Evolutionary conservation across 2,329 filamentous ascomycete species (phyloP), one percentile per base, ranked within the genome.

Genomic region (Aureobasidium sp.): DNA sequence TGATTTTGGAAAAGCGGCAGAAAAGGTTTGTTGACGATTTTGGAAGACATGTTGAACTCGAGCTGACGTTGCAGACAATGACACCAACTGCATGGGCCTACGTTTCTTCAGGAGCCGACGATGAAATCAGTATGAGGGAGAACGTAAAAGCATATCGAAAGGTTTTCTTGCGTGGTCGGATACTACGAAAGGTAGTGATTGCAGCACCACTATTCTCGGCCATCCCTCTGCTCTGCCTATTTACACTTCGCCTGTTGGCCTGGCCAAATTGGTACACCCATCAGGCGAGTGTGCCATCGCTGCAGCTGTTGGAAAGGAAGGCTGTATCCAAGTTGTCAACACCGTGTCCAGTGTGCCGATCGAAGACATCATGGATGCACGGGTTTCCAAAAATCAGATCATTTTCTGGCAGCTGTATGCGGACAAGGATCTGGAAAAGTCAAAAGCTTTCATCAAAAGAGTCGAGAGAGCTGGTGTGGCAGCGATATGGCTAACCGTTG

Each of bases 381-480:
- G 67, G 10, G 60, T 66, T 14, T 63, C 67, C 0, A 62, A 71
- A 25, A 53, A 66, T 25, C 70, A 69, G 60, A 66, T 67, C 3
- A 62, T 79, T 39, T 82, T 84, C 72, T 84, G 84, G 69, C 83
- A 86, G 68, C 74, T 87, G 11, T 87, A 86, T 66, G 80, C 85
- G 42, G 78, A 85, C 69, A 80, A 79, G 64, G 74, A 83, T 63
- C 73, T 82, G 0, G 60, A 69, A 10, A 79, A 81, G 59, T 81
- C 81, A 8, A 78, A 78, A 62, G 72, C 73, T 1, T 71, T 85
- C 5, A 70, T 86, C 1, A 68, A 67, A 14, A 68, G 77, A 21
- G 80, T 82, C 1, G 75, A 77, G 16, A 70, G 72, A 44, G 70
- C 75, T 1, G 80, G 81, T 0, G 75, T 81, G 3, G 78, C 78